Evolutionary conservation across 176 grass and related monocot genomes (phyloP).

Genomic region (Carex parvula): DNA sequence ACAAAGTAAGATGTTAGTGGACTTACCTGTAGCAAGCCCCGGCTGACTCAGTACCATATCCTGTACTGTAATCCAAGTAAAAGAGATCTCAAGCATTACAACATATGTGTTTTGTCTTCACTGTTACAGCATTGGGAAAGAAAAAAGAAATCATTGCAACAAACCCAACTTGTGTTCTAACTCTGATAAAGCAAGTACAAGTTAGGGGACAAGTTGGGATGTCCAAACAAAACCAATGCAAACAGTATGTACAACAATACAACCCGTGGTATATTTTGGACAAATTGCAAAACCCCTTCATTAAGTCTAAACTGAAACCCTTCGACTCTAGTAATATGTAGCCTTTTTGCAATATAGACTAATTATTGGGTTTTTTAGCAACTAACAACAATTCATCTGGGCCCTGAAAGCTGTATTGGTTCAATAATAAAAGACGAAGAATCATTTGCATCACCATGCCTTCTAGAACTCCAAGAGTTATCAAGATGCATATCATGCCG

Average conservation of each 20-base stretch:
- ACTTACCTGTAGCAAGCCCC: neutral
- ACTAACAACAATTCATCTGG: constrained; percentile 45
- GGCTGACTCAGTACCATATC: neutral
- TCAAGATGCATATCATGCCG: constrained; percentile 35
- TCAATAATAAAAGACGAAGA: constrained; percentile 93
- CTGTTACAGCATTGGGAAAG: neutral
- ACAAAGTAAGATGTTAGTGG: neutral
- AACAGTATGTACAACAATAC: constrained; percentile 5
- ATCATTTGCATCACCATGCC: constrained; percentile 79
- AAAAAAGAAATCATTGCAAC: neutral
- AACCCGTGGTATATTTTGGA: neutral
- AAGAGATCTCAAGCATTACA: neutral
- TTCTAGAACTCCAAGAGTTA: constrained; percentile 60
- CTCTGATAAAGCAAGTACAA: neutral
- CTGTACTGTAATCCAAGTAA: neutral
- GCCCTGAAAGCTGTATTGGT: constrained; percentile 85
- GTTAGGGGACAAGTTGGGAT: constrained; percentile 15
- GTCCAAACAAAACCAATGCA: neutral
- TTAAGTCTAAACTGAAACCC: neutral
- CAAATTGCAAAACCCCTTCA: neutral
- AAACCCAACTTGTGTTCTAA: constrained; percentile 18
- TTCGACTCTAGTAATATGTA: neutral
- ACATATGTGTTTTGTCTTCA: neutral
- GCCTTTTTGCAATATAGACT: neutral
- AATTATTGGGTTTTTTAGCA: neutral